phyloP scores from a whole-genome alignment of 495 filamentous ascomycete species.

The Staphylotrichum tortipilum region DNA sequence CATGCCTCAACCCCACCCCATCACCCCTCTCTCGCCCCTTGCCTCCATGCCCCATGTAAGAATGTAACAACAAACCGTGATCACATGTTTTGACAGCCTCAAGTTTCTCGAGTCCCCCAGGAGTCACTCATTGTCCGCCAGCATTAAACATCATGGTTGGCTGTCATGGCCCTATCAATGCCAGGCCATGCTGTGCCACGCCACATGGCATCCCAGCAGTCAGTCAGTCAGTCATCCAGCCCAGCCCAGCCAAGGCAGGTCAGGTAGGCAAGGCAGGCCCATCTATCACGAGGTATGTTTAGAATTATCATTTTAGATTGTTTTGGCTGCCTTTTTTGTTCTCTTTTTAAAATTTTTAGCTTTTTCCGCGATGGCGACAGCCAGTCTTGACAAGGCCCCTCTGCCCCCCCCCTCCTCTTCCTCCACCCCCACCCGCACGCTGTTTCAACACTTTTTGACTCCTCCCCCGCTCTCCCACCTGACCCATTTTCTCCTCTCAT shows the following conservation, averaged over 20 bases:
- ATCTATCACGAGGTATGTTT: not conserved
- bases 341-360: not conserved
- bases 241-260: not conserved
- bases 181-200: too few species aligned
- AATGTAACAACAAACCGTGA: too few species aligned
- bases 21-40: too few species aligned
- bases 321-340: slow-evolving; percentile 3
- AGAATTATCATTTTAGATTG: not conserved
- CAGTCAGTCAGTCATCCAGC: too few species aligned
- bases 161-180: too few species aligned
- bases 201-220: too few species aligned
- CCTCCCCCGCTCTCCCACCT: not conserved
- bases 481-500: not conserved
- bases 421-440: not conserved
- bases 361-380: not conserved
- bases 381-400: not conserved
- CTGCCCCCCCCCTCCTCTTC: too few species aligned
- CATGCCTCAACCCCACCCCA: too few species aligned
- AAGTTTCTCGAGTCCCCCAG: too few species aligned
- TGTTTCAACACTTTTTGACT: not conserved
- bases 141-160: not conserved
- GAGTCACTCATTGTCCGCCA: too few species aligned
- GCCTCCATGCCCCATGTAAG: too few species aligned
- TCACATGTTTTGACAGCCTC: too few species aligned
- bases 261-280: not conserved